phyloP scores from a whole-genome alignment of 768 basidiomycete species.

The Tulasnella sp. region DNA sequence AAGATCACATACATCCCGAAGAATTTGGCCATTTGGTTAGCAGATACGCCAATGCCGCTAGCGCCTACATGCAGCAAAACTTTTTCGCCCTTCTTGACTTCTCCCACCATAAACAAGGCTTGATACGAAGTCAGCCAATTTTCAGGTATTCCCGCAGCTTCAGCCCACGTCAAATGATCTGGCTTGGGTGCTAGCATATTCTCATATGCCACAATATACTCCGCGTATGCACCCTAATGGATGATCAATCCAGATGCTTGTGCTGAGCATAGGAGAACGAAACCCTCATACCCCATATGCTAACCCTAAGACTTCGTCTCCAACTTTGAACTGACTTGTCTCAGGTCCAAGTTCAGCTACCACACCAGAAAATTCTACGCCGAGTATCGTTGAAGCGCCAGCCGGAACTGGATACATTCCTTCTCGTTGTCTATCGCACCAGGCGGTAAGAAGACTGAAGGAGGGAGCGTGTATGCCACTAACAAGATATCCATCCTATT shows the following conservation, averaged over 20 bases:
- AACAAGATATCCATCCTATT: conserved; percentile 78
- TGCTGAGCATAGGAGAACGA: conserved; percentile 9
- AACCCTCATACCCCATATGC: conserved; percentile 51
- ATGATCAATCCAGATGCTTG: background rate
- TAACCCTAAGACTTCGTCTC: conserved; percentile 68
- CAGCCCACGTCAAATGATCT: conserved; percentile 55
- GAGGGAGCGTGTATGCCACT: conserved; percentile 54
- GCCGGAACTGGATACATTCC: conserved; percentile 57
- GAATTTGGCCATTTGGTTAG: conserved; percentile 70
- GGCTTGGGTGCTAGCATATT: conserved; percentile 67
- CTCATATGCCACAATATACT: conserved; percentile 58
- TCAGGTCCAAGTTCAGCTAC: conserved; percentile 42
- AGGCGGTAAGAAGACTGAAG: conserved; percentile 1
- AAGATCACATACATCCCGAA: conserved; percentile 50
- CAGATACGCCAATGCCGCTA: conserved; percentile 79
- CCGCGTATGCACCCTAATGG: conserved; percentile 78
- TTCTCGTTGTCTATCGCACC: conserved; percentile 20
- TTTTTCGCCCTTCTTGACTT: conserved; percentile 53
- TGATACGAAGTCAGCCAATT: conserved; percentile 74
- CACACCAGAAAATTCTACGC: conserved; percentile 74
- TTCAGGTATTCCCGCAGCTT: conserved; percentile 83
- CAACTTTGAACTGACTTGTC: conserved; percentile 42
- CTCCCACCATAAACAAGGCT: conserved; percentile 51
- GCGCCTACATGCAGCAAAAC: conserved; percentile 86
- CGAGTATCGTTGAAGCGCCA: conserved; percentile 61